These are phyloP conservation scores for Globisporangium cystogenes DNA, from an alignment of 352 stramenopile species.

Conservation along the genomic window DNA sequence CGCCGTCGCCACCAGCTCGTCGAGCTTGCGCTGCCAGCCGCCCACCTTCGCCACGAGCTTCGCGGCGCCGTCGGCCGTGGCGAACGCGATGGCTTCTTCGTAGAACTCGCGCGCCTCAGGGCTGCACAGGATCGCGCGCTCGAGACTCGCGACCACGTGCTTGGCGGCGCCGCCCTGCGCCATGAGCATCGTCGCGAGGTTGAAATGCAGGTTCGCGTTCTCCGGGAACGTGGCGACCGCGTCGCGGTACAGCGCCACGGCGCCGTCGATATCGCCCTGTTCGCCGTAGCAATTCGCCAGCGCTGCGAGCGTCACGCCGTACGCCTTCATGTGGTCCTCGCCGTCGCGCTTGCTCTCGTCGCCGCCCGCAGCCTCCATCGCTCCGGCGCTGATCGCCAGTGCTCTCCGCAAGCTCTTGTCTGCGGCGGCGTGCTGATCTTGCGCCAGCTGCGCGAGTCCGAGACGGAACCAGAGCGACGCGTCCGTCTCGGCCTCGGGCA, in stretches of 20 bases:
- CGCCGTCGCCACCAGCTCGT: not conserved
- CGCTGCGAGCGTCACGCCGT: conserved; percentile 43
- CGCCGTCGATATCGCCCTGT: conserved; percentile 42
- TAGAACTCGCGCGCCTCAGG: conserved; percentile 41
- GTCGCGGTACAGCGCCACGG: conserved; percentile 39
- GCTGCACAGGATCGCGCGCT: conserved; percentile 35
- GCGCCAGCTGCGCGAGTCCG: conserved; percentile 27
- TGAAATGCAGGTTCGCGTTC: conserved; percentile 60
- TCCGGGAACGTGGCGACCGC: conserved; percentile 26
- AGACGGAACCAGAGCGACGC: conserved; percentile 53
- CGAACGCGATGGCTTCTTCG: conserved; percentile 36
- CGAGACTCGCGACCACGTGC: conserved; percentile 24
- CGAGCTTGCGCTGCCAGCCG: conserved; percentile 8
- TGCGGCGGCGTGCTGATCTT: conserved; percentile 28
- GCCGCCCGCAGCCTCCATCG: conserved; percentile 12
- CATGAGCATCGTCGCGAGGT: conserved; percentile 64
- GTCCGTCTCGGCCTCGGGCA: conserved; percentile 32
- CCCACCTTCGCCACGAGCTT: conserved; percentile 19
- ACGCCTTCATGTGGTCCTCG: conserved; percentile 30
- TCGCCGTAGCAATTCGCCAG: conserved; percentile 51
- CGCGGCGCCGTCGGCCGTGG: conserved; percentile 19
- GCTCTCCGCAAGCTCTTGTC: conserved; percentile 30
- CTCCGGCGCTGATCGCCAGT: conserved; percentile 19
- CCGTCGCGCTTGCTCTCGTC: conserved; percentile 7
- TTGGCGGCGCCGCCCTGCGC: conserved; percentile 17